These are phyloP conservation scores for Lipomyces orientalis DNA, from an alignment of 805 yeast genomes.

Conservation along the genomic window DNA sequence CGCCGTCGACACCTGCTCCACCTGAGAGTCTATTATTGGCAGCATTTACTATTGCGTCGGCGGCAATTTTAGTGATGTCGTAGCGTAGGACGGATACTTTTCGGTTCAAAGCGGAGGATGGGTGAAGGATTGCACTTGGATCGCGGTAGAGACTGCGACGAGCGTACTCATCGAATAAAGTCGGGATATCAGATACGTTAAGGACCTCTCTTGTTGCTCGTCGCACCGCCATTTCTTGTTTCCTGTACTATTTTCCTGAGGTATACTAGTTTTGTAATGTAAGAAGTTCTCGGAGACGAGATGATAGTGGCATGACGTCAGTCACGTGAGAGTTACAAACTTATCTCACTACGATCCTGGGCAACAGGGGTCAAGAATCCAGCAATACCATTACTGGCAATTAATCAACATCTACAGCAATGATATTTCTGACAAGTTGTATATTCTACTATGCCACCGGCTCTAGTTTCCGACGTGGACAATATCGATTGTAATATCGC, in stretches of 20 bases:
- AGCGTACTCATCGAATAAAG: conserved; percentile 16
- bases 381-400: not conserved
- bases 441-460: no score
- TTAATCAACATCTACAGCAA: no score
- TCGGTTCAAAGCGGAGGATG: conserved; percentile 17
- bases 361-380: not conserved
- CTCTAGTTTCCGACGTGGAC: no score
- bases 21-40: conserved; percentile 28
- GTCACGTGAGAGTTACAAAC: not conserved
- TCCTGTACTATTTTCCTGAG: not conserved
- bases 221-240: not conserved
- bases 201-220: not conserved
- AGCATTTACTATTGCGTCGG: conserved; percentile 37
- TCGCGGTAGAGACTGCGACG: not conserved
- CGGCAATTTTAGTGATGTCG: conserved; percentile 29
- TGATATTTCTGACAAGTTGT: no score
- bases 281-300: not conserved
- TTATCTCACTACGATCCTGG: not conserved
- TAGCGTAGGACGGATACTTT: conserved; percentile 21
- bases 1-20: conserved; percentile 36
- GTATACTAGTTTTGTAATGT: not conserved
- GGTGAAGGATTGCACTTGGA: not conserved
- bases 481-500: not conserved
- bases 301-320: not conserved
- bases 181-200: conserved; percentile 16